Evolutionary conservation across 805 yeast genomes (phyloP).

Genomic region (Saccharomycopsis malanga): DNA sequence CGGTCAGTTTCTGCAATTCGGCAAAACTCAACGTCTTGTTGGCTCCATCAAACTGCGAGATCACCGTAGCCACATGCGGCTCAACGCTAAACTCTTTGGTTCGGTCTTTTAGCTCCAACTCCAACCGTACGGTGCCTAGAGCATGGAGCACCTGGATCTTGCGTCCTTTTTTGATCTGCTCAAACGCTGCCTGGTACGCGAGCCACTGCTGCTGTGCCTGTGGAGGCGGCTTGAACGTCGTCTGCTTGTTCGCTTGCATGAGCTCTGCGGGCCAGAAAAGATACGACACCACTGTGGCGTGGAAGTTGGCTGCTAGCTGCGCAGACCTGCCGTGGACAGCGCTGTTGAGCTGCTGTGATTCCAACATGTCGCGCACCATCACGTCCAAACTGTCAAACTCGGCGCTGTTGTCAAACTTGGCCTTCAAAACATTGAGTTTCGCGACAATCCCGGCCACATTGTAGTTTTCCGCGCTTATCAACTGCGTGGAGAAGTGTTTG

Average conservation of each 20-base stretch:
- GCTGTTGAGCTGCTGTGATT: slow-evolving; percentile 43
- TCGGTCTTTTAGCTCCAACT: slow-evolving; percentile 47
- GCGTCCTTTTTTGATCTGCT: slow-evolving; percentile 47
- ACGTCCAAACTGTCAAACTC: slow-evolving; percentile 69
- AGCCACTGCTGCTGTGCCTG: slow-evolving; percentile 36
- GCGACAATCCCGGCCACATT: slow-evolving; percentile 34
- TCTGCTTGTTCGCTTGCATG: slow-evolving; percentile 27
- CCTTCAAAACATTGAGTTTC: slow-evolving; percentile 48
- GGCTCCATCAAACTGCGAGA: slow-evolving; percentile 37
- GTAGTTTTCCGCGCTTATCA: slow-evolving; percentile 37
- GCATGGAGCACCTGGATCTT: slow-evolving; percentile 48
- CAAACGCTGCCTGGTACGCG: slow-evolving; percentile 38
- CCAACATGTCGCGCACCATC: slow-evolving; percentile 69
- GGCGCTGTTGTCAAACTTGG: slow-evolving; percentile 41
- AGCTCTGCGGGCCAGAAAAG: slow-evolving; percentile 64
- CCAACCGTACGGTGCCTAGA: slow-evolving; percentile 56
- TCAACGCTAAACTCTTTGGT: slow-evolving; percentile 41
- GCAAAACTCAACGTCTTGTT: slow-evolving; percentile 31
- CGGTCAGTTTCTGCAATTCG: slow-evolving; percentile 31
- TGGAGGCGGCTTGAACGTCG: slow-evolving; percentile 43
- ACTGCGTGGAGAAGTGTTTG: slow-evolving; percentile 47
- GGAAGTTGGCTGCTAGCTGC: slow-evolving; percentile 29
- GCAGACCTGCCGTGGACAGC: slow-evolving; percentile 27
- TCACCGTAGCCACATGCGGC: slow-evolving; percentile 64
- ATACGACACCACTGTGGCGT: slow-evolving; percentile 63